These are phyloP conservation scores for Coniochaeta sp. DNA, from an alignment of 2,329 filamentous ascomycete genomes.

Conservation along the genomic window DNA sequence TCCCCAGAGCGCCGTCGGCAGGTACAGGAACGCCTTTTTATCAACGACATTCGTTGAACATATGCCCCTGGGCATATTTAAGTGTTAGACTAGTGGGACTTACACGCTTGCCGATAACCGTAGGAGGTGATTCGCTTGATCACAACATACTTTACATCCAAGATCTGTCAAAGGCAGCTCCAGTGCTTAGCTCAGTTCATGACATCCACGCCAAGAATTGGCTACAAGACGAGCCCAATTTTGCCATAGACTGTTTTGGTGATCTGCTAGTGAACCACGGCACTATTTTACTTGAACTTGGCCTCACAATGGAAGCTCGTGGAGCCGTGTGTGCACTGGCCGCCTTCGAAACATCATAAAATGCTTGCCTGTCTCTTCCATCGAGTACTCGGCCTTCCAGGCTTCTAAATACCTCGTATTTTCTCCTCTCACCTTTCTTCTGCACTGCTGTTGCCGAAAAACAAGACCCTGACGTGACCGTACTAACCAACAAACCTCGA, in stretches of 20 bases:
- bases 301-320: too few species aligned
- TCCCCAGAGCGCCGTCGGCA: slow-evolving; percentile 9
- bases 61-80: background rate
- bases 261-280: too few species aligned
- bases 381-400: too few species aligned
- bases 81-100: background rate
- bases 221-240: too few species aligned
- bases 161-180: background rate
- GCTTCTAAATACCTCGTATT: background rate
- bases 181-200: background rate
- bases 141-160: background rate
- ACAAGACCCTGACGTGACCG: too few species aligned
- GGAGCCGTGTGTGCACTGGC: too few species aligned
- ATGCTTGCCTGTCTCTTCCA: too few species aligned
- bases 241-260: too few species aligned
- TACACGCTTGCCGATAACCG: background rate
- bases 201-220: background rate
- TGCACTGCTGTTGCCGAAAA: background rate
- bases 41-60: slow-evolving; percentile 9
- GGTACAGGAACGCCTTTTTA: background rate
- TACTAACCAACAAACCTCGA: background rate
- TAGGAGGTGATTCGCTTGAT: background rate
- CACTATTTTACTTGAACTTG: too few species aligned
- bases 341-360: too few species aligned
- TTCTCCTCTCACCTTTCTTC: background rate